These are phyloP conservation scores for Lentinula lateritia DNA, from an alignment of 768 basidiomycete genomes.

Conservation along the genomic window DNA sequence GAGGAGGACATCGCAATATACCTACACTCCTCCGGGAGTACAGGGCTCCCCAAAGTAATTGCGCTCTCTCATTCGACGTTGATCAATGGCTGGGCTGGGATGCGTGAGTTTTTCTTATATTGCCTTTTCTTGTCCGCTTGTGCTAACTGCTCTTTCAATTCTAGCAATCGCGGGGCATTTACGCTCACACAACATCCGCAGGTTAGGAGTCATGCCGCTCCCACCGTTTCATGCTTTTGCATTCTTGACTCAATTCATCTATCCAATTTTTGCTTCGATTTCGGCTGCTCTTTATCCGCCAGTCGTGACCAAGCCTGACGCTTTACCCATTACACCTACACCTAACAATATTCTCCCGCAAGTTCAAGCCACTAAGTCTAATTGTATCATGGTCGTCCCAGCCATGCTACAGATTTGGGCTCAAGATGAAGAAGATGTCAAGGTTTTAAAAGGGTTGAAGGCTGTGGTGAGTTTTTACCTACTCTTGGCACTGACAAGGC, in stretches of 20 bases:
- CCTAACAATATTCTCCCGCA: slow-evolving; percentile 16
- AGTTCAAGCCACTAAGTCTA: slow-evolving; percentile 10
- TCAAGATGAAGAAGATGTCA: slow-evolving; percentile 11
- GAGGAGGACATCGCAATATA: slow-evolving; percentile 13
- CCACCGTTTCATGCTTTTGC: slow-evolving; percentile 18
- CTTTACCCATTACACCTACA: slow-evolving; percentile 16
- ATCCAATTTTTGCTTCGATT: slow-evolving; percentile 10
- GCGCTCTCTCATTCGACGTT: slow-evolving; percentile 11
- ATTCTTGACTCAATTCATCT: slow-evolving; percentile 13
- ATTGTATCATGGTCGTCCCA: slow-evolving; percentile 14
- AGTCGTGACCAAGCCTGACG: slow-evolving; percentile 5
- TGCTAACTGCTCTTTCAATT: neutral
- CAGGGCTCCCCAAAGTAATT: slow-evolving; percentile 25
- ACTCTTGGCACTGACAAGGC: neutral
- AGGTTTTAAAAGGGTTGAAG: slow-evolving; percentile 12
- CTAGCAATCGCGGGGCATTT: neutral
- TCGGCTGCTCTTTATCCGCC: slow-evolving; percentile 23
- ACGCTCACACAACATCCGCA: neutral
- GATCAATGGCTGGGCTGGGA: slow-evolving; percentile 13
- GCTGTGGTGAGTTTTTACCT: slow-evolving; percentile 15
- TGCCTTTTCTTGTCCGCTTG: neutral
- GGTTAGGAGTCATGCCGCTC: slow-evolving; percentile 11
- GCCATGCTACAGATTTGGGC: slow-evolving; percentile 18
- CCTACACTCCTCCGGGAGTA: slow-evolving; percentile 28
- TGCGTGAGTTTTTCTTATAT: neutral